Evolutionary conservation across 192 early-diverging fungal genomes (phyloP).

Genomic region (Coemansia sp.): DNA sequence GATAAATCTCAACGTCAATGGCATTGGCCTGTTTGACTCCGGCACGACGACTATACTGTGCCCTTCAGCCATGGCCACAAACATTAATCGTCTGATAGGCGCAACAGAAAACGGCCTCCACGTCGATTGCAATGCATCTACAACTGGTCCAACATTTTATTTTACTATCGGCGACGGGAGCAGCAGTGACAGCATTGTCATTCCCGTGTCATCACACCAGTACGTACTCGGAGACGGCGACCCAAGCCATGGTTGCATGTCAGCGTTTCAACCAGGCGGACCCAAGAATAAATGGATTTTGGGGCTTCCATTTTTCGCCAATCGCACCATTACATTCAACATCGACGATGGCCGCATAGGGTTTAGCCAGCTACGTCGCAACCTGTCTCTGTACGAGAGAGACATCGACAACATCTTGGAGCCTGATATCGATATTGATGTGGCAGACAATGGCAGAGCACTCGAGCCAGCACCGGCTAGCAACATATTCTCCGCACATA

Average conservation of each 20-base stretch:
- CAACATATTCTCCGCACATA: neutral
- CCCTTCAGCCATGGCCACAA: constrained; percentile 27
- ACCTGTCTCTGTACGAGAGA: constrained; percentile 2
- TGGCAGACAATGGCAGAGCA: neutral
- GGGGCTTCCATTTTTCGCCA: constrained; percentile 46
- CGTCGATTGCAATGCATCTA: constrained; percentile 36
- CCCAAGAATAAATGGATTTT: constrained; percentile 46
- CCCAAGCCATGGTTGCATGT: constrained; percentile 46
- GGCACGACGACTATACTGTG: constrained; percentile 49
- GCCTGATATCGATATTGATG: neutral
- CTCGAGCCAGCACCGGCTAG: neutral
- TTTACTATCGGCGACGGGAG: constrained; percentile 15
- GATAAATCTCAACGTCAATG: constrained; percentile 9
- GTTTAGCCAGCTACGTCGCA: constrained; percentile 9
- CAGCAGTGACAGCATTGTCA: neutral
- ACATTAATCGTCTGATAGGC: constrained; percentile 49
- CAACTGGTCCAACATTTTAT: constrained; percentile 34
- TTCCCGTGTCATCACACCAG: constrained; percentile 32
- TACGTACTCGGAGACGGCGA: constrained; percentile 44
- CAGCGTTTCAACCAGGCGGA: constrained; percentile 49
- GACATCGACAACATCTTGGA: neutral
- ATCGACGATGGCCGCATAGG: constrained; percentile 45
- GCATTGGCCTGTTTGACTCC: constrained; percentile 39
- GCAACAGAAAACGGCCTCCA: constrained; percentile 39
- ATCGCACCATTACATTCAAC: constrained; percentile 44